Evolutionary conservation across 1,284 basidiomycete genomes (phyloP).

Genomic region (Mycena sp.): DNA sequence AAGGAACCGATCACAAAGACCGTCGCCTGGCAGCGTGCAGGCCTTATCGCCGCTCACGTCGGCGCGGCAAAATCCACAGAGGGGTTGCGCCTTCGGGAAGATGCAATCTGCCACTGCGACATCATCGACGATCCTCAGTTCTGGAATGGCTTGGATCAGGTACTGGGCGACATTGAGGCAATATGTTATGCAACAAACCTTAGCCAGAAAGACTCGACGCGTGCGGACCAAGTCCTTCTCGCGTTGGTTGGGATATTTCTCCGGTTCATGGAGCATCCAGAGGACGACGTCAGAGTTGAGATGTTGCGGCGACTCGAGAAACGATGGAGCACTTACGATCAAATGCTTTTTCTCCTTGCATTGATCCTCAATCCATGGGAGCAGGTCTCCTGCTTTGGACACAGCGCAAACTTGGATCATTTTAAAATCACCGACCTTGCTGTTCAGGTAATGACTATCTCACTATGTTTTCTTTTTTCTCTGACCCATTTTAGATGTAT

Average conservation of each 20-base stretch:
- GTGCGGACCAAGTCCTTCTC: not conserved
- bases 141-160: conserved; percentile 34
- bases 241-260: not conserved
- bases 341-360: not conserved
- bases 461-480: not conserved
- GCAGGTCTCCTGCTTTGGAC: not conserved
- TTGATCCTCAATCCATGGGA: conserved; percentile 1
- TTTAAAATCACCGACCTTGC: not conserved
- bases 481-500: not conserved
- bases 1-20: conserved; percentile 11
- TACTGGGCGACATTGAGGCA: conserved; percentile 40
- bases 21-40: not conserved
- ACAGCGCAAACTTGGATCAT: not conserved
- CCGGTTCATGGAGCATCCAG: not conserved
- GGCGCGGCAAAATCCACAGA: conserved; percentile 12
- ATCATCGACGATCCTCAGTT: conserved; percentile 32
- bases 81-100: conserved; percentile 3
- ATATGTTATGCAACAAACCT: conserved; percentile 37
- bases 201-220: not conserved
- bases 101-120: conserved; percentile 29
- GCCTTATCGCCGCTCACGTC: conserved; percentile 20
- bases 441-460: not conserved
- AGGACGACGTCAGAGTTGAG: not conserved
- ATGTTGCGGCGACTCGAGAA: conserved; percentile 3
- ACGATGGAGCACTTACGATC: not conserved